Percentiles rank a stretch among this genome's conserved stretches.
These are phyloP conservation scores for Eutrema yunnanense DNA, from an alignment of 345 rosid species.

Conservation along the genomic window DNA sequence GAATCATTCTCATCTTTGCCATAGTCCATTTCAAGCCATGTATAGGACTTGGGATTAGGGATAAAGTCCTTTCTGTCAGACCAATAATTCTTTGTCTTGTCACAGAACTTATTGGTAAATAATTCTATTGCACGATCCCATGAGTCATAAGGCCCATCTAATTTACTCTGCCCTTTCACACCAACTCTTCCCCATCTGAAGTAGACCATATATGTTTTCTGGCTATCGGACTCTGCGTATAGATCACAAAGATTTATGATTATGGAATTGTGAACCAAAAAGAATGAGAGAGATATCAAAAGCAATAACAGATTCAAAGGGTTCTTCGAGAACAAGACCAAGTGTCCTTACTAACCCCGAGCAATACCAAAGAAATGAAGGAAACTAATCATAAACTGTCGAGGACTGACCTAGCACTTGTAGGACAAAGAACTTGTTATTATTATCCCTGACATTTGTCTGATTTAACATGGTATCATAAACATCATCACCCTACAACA, in stretches of 20 bases:
- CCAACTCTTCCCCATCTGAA: conserved; percentile 96
- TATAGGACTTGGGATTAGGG: conserved; percentile 51
- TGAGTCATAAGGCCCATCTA: conserved; percentile 60
- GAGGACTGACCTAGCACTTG: conserved; percentile 67
- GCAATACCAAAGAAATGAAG: background rate
- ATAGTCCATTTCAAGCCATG: conserved; percentile 86
- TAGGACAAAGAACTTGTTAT: conserved; percentile 75
- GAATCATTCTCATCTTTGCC: conserved; percentile 41
- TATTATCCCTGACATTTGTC: conserved; percentile 66
- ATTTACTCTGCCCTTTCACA: conserved; percentile 70
- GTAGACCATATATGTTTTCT: conserved; percentile 57
- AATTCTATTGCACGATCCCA: conserved; percentile 44
- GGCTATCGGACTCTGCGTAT: conserved; percentile 65
- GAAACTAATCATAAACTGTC: background rate
- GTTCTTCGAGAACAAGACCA: background rate
- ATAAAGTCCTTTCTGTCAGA: conserved; percentile 47
- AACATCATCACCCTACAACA: conserved; percentile 60
- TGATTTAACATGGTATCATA: conserved; percentile 89
- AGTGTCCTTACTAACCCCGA: background rate
- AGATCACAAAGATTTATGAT: background rate
- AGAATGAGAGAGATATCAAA: background rate
- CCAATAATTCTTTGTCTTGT: conserved; percentile 69
- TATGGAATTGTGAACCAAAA: background rate
- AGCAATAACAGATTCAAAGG: background rate
- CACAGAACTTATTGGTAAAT: conserved; percentile 58